Evolutionary conservation across 2,329 filamentous ascomycete genomes (phyloP), one percentile per base, ranked within the genome.

Genomic region (Alternaria hordeiaustralica): DNA sequence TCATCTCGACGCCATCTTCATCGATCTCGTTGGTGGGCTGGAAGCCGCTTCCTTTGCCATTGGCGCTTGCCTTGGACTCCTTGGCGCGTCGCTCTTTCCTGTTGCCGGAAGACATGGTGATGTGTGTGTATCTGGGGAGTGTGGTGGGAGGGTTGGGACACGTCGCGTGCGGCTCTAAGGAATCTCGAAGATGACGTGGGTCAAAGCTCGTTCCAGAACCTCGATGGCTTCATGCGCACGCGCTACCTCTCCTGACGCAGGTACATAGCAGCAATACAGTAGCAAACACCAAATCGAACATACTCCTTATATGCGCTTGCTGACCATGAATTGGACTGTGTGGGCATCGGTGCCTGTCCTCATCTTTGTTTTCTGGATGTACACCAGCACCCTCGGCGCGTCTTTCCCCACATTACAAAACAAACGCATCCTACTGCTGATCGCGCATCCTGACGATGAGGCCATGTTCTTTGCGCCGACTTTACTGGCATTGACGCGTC

Each of bases 381-480:
- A 84, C 70, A 84, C 83, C 28, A 78, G 81, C 30, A 81, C 82
- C 63, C 76, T 84, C 63, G 81, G 75, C 66, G 67, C 66, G 21
- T 79, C 85, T 30, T 87, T 92, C 71, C 92, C 93, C 5, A 87
- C 83, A 47, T 84, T 97, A 67, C 85, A 85, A 71, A 91, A 93
- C 83, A 96, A 97, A 86, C 89, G 92, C 75, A 93, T 99, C 76
- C 92, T 92, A 78, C 87, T 99, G 58, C 85, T 99, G 59, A 98
- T 99, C 75, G 96, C 96, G 21, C 96, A 99, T 82, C 96, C 96
- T 0, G 96, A 99, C 81, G 96, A 99, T 76, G 96, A 99, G 84
- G 96, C 95, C 80, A 99, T 99, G 96, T 99, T 99, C 86, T 99
- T 99, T 82, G 89, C 94, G 67, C 96, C 96, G 0, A 92, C 93